Base-by-base conservation (phyloP, 2,329 filamentous ascomycete genomes). In the Colletotrichum gloeosporioides region DNA sequence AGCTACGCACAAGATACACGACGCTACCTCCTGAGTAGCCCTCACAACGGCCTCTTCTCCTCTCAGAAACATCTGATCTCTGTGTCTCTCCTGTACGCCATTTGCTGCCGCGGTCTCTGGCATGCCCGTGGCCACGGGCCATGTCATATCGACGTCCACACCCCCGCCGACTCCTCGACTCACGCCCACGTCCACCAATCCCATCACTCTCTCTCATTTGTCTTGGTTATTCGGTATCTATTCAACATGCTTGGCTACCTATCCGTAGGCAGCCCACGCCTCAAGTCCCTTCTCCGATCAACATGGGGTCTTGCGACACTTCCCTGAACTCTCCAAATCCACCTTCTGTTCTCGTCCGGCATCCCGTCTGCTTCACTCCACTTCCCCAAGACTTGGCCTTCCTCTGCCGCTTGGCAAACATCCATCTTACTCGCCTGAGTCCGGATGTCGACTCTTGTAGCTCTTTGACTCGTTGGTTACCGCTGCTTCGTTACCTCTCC, bases 341-440 rank as follows among this genome's bases (percentile, higher is more conserved):
- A 76, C 74, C 74, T 76, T 73, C 74, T 76, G 44, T 76, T 76
- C 70, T 76, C 29, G 74, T 76, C 64, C 29, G 73, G 64, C 70
- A 12, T 69, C 44, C 70, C 64, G 74, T 55, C 27, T 69, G 59
- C 74, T 76, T 73, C 59, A 74, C 74, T 76, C 74, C 74, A 76
- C 70, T 64, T 69, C 64, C 64, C 65, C 70, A 61, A 76, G 70
- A 61, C 74, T 76, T 76, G 70, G 74, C 74, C 70, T 39, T 76
- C 70, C 74, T 73, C n/a, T 76, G 22, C 15, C 32, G 39, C 74
- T 76, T 76, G 74, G 74, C 70, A 49, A 6, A 39, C 59, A 65
- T 44, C 59, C 71, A 39, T 53, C 70, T 69, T 73, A 39, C 59
- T 69, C 65, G n/a, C 39, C 6, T 39, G 32, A 57, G 27, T 10